A percentile compares a stretch with the other conserved stretches of the same genome.
phyloP scores from a whole-genome alignment of 2,329 filamentous ascomycete species.

The Colletotrichum shisoi region DNA sequence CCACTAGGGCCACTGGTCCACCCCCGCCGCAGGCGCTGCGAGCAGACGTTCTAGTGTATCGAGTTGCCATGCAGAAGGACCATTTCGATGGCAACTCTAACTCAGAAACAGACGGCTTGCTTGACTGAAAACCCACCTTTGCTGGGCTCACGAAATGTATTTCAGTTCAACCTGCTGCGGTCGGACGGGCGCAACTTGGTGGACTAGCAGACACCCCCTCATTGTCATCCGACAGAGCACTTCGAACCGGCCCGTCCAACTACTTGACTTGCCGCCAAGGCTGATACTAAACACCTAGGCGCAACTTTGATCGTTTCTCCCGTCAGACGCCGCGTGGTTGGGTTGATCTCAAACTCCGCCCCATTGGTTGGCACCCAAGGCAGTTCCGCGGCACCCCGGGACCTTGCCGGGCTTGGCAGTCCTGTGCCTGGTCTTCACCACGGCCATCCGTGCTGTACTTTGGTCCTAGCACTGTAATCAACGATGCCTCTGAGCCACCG shows the following conservation, averaged over 20 bases:
- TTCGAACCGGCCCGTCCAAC: slow-evolving; percentile 5
- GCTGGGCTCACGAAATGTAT: not conserved
- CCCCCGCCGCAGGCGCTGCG: not conserved
- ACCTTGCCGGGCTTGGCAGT: slow-evolving; percentile 19
- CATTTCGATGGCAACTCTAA: not conserved
- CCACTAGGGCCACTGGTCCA: not conserved
- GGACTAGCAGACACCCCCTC: not conserved
- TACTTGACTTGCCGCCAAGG: not conserved
- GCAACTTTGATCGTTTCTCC: slow-evolving; percentile 10
- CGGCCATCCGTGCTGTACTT: not conserved
- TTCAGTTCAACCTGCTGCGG: not conserved
- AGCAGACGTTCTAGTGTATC: not conserved
- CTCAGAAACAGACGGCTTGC: not conserved
- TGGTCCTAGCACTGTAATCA: no score
- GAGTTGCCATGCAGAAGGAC: not conserved
- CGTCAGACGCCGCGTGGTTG: slow-evolving; percentile 9
- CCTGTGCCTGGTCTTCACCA: not conserved
- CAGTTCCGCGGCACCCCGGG: slow-evolving; percentile 1
- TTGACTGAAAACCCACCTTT: not conserved
- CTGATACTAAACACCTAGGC: not conserved
- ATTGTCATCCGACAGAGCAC: not conserved
- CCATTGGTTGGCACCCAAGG: not conserved
- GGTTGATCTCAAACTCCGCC: not conserved
- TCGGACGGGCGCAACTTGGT: not conserved
- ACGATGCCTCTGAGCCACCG: not conserved